phyloP scores from a whole-genome alignment of 108 stramenopile genomes.

The Aurantiochytrium sp. region DNA sequence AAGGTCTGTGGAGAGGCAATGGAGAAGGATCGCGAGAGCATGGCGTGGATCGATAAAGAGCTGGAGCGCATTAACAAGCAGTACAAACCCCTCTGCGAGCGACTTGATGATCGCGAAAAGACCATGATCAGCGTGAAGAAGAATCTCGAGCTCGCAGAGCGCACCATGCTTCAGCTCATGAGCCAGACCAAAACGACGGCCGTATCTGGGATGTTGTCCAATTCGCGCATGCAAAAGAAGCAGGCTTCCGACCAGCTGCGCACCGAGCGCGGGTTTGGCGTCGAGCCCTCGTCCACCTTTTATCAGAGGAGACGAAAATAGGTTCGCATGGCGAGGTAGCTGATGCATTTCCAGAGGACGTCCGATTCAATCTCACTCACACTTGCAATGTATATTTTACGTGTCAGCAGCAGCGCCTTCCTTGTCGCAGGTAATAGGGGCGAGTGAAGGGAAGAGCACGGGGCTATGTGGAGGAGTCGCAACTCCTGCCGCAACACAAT shows the following conservation, averaged over 20 bases:
- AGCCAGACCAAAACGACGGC: background rate
- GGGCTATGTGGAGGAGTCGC: too few relatives aligned
- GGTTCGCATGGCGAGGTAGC: too few relatives aligned
- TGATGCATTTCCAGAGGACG: too few relatives aligned
- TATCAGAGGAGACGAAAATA: background rate
- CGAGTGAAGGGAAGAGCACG: too few relatives aligned
- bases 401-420: too few relatives aligned
- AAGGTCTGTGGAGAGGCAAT: slow-evolving; percentile 24
- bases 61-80: background rate
- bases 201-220: background rate
- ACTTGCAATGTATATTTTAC: too few relatives aligned
- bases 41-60: slow-evolving; percentile 21
- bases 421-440: too few relatives aligned
- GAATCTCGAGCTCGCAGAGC: background rate
- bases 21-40: background rate
- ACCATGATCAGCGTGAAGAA: slow-evolving; percentile 9
- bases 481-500: too few relatives aligned
- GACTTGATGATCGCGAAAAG: background rate
- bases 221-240: slow-evolving; percentile 17
- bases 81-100: background rate
- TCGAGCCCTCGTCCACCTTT: slow-evolving; percentile 14
- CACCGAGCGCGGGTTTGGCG: slow-evolving; percentile 10
- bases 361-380: too few relatives aligned
- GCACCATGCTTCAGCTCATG: slow-evolving; percentile 15
- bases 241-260: background rate